Conservation (phyloP, 257 asterid species). For the Thymus mandschuricus region DNA sequence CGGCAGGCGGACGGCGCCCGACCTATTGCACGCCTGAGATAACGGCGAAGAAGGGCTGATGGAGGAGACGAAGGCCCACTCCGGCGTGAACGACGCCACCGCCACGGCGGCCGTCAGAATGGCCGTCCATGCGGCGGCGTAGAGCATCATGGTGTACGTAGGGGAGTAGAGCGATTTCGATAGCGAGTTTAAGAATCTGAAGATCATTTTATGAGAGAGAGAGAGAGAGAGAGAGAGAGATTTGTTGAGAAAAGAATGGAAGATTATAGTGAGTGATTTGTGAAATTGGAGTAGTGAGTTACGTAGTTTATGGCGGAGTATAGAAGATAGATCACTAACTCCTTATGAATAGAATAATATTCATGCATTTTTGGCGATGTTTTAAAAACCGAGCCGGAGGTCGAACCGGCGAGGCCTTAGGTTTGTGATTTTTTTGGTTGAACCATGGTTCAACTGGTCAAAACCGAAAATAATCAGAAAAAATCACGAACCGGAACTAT, state of each 20-base stretch:
- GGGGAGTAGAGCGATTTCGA: conserved; percentile 26
- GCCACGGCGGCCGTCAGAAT: conserved; percentile 51
- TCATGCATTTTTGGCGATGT: background rate
- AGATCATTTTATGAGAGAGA: conserved; percentile 37
- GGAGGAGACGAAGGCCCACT: conserved; percentile 53
- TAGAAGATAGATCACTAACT: conserved; percentile 28
- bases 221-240: background rate
- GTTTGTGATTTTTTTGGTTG: too few relatives aligned
- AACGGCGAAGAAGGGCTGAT: conserved; percentile 49
- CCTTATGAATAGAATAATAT: conserved; percentile 30
- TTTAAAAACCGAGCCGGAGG: background rate
- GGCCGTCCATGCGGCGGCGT: conserved; percentile 63
- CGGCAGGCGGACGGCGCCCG: conserved; percentile 51
- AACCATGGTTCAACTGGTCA: too few relatives aligned
- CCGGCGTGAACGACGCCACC: conserved; percentile 60
- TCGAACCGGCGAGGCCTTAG: too few relatives aligned
- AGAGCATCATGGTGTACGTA: conserved; percentile 38
- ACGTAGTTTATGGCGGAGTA: conserved; percentile 27
- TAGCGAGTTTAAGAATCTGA: conserved; percentile 36
- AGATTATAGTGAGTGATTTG: background rate
- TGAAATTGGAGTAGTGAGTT: background rate
- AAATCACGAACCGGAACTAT: too few relatives aligned
- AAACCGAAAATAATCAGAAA: too few relatives aligned
- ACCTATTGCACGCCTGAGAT: conserved; percentile 40
- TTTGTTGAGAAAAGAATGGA: too few relatives aligned